These are phyloP conservation scores for Fusarium sp. DNA, from an alignment of 2,329 filamentous ascomycete genomes.

Conservation along the genomic window DNA sequence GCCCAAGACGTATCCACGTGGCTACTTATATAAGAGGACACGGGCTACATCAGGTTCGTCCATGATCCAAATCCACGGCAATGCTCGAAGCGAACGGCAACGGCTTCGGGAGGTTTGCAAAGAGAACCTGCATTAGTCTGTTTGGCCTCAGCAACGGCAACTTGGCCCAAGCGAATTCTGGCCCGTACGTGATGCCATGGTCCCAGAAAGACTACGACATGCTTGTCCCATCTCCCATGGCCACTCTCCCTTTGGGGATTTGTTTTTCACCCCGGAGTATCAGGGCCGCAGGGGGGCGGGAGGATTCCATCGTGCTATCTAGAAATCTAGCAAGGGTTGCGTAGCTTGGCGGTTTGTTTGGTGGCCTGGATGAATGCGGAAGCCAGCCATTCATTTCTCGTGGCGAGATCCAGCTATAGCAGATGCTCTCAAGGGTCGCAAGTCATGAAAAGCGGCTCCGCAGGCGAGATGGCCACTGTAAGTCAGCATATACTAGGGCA, in stretches of 20 bases:
- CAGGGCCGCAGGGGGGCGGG: too few species aligned
- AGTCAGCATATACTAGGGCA: neutral
- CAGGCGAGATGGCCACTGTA: neutral
- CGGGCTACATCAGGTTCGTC: conserved; percentile 9
- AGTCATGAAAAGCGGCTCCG: neutral
- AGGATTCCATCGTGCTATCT: neutral
- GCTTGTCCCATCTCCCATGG: neutral
- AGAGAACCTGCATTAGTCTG: conserved; percentile 25
- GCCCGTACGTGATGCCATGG: neutral
- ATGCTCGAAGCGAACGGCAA: neutral
- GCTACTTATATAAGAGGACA: conserved; percentile 29
- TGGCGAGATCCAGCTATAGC: neutral
- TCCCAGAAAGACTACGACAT: conserved; percentile 5
- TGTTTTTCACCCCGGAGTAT: neutral
- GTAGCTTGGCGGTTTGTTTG: too few species aligned
- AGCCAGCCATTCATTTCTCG: neutral
- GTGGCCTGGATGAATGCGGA: neutral
- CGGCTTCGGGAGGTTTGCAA: neutral
- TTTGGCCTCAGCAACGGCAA: neutral
- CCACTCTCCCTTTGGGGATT: conserved; percentile 7
- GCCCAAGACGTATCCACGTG: neutral
- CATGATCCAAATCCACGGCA: conserved; percentile 13
- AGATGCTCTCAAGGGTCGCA: neutral
- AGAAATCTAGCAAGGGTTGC: neutral
- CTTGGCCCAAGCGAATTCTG: neutral